Evolutionary conservation across 2,329 filamentous ascomycete genomes (phyloP), one percentile per base, ranked within the genome.

Genomic region (Xylariaceae sp.): DNA sequence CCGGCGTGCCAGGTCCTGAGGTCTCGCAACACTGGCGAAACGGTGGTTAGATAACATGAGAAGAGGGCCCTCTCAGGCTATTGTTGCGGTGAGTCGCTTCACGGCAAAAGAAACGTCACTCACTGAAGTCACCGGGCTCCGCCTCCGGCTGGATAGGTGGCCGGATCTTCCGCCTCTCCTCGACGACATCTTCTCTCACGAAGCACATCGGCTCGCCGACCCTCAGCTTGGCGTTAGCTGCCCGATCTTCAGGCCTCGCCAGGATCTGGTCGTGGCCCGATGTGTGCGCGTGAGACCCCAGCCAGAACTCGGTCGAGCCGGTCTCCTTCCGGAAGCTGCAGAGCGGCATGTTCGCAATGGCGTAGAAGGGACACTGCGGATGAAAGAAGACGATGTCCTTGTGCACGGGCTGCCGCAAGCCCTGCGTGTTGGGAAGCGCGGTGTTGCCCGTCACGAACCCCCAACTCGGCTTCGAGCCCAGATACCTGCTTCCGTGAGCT

Each of bases 391-490:
- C 40, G 14, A 50, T 56, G 39, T 63, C 60, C 47, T 62, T 61
- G 45, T 62, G 59, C 11, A 54, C 54, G 8, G 55, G 52, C 37
- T 62, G 59, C 21, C 60, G 51, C 17, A 62, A 38, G 13, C 58
- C 56, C 12, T 46, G 32, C 1, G 61, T 63, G 14, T 50, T 42
- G 13, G 57, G 48, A 3, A 63, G 35, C 5, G 60, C 60, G 31
- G 58, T 63, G 42, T 64, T 64, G 19, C 56, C 53, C 0, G 60
- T 63, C 25, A 61, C 41, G 45, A 59, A 62, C 41, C 60, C 61
- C 56, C 56, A 62, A 25, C 56, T 55, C 1, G 61, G 61, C 2
- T 49, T 55, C 5, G 46, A 40, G 23, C 61, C 61, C n/a, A 65
- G 56, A 35, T 65, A 64, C 5, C 58, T 61, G n/a, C n/a, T 28